Conservation (phyloP, 2,329 filamentous ascomycete genomes). For the Orbilia ellipsospora region DNA sequence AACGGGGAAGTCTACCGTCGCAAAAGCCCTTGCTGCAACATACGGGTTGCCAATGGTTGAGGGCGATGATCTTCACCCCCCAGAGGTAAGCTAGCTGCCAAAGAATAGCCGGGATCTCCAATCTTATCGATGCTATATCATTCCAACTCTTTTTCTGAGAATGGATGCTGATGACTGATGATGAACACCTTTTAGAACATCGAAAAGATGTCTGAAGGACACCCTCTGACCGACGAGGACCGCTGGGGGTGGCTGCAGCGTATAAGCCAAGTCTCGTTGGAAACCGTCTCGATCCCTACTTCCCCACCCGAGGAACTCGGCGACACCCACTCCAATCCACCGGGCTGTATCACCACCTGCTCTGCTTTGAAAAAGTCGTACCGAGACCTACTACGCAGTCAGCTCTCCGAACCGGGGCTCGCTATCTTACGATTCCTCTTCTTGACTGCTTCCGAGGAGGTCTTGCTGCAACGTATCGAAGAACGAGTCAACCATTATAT, state of each 20-base stretch:
- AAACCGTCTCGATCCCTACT: constrained; percentile 22
- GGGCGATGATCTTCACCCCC: constrained; percentile 51
- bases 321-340: constrained; percentile 68
- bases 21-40: constrained; percentile 36
- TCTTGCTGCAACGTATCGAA: constrained; percentile 39
- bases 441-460: constrained; percentile 46
- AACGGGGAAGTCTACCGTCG: constrained; percentile 52
- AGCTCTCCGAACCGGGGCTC: constrained; percentile 27
- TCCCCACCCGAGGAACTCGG: constrained; percentile 65
- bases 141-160: no score
- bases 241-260: constrained; percentile 96
- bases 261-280: constrained; percentile 70
- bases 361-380: constrained; percentile 79
- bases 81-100: constrained; percentile 24
- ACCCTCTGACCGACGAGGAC: constrained; percentile 88
- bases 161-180: no score
- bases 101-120: no score
- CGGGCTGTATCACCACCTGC: constrained; percentile 90
- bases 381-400: constrained; percentile 40
- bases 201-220: constrained; percentile 88
- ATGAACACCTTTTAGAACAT: constrained; percentile 69
- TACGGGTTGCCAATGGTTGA: constrained; percentile 53
- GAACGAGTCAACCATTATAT: constrained; percentile 49
- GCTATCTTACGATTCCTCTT: constrained; percentile 38
- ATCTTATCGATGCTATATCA: no score